A percentile compares a stretch with the other conserved stretches of the same genome.
Conservation (phyloP, 306 rosid species). For the Hippophae tibetana region DNA sequence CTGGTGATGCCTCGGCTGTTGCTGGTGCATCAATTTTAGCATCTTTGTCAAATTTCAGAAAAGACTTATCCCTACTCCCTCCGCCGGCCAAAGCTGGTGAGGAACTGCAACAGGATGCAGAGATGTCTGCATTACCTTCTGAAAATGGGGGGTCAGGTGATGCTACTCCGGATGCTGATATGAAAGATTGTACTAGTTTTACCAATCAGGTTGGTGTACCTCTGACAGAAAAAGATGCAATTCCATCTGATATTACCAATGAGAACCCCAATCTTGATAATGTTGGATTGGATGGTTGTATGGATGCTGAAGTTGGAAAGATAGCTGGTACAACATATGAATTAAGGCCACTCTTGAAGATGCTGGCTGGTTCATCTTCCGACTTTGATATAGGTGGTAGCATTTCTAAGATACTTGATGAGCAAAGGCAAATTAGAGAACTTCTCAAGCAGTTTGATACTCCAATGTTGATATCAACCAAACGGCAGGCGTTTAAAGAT, state of each 20-base stretch:
- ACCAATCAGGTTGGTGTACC: constrained; percentile 36
- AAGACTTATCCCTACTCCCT: constrained; percentile 53
- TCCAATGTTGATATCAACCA: constrained; percentile 43
- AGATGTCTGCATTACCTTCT: constrained; percentile 38
- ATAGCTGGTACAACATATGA: constrained; percentile 33
- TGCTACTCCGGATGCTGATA: constrained; percentile 35
- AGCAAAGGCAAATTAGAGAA: constrained; percentile 53
- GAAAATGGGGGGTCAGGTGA: constrained; percentile 38
- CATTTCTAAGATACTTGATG: constrained; percentile 59
- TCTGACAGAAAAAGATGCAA: constrained; percentile 39
- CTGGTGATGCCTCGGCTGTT: constrained; percentile 86
- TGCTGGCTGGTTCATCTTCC: constrained; percentile 50
- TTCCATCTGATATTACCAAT: constrained; percentile 31
- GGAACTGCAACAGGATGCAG: constrained; percentile 43
- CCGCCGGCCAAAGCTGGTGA: constrained; percentile 50
- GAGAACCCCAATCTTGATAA: constrained; percentile 47
- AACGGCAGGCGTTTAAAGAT: constrained; percentile 65
- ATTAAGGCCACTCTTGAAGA: constrained; percentile 47
- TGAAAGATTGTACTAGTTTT: constrained; percentile 39
- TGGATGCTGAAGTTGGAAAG: constrained; percentile 46
- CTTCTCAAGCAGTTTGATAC: constrained; percentile 51
- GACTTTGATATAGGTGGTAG: constrained; percentile 52
- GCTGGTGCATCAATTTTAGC: constrained; percentile 86
- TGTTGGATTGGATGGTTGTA: constrained; percentile 34
- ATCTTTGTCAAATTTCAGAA: constrained; percentile 56